phyloP scores from a whole-genome alignment of 1,284 basidiomycete genomes.

The Heimioporus punctisporus region DNA sequence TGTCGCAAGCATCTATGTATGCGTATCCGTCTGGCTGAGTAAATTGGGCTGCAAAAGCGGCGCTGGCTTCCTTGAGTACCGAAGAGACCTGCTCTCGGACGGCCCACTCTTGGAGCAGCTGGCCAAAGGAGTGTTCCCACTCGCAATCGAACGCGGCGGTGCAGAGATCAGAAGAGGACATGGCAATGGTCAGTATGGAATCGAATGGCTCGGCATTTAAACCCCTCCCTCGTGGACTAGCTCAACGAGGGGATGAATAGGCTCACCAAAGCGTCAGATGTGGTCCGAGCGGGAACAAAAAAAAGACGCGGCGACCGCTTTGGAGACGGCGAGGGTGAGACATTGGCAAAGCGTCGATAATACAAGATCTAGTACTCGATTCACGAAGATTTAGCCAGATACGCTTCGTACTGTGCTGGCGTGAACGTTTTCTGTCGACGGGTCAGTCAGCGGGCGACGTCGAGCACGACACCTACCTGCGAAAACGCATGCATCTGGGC shows the following conservation, averaged over 20 bases:
- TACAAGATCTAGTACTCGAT: not conserved
- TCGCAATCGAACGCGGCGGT: not conserved
- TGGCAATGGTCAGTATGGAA: too few relatives aligned
- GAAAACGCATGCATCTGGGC: conserved; percentile 84
- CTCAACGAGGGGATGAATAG: too few relatives aligned
- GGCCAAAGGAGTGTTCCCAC: conserved; percentile 4
- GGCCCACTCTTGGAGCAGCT: not conserved
- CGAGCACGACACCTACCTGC: too few relatives aligned
- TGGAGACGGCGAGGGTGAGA: conserved; percentile 1
- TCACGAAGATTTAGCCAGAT: conserved; percentile 44
- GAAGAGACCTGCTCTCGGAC: conserved; percentile 1
- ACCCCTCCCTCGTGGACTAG: too few relatives aligned
- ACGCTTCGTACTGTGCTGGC: conserved; percentile 65
- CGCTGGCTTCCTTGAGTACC: conserved; percentile 11
- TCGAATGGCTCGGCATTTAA: too few relatives aligned
- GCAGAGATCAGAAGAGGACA: too few relatives aligned
- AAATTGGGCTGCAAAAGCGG: conserved; percentile 14
- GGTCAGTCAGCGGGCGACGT: not conserved
- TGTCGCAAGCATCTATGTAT: conserved; percentile 12
- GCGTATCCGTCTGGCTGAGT: conserved; percentile 10
- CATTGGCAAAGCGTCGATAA: conserved; percentile 13
- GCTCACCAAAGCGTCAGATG: too few relatives aligned
- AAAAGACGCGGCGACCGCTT: not conserved
- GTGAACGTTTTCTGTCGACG: conserved; percentile 70
- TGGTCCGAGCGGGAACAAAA: conserved; percentile 15